Base-by-base conservation (phyloP, 176 grass and related monocot species). In the Dactylis glomerata region DNA sequence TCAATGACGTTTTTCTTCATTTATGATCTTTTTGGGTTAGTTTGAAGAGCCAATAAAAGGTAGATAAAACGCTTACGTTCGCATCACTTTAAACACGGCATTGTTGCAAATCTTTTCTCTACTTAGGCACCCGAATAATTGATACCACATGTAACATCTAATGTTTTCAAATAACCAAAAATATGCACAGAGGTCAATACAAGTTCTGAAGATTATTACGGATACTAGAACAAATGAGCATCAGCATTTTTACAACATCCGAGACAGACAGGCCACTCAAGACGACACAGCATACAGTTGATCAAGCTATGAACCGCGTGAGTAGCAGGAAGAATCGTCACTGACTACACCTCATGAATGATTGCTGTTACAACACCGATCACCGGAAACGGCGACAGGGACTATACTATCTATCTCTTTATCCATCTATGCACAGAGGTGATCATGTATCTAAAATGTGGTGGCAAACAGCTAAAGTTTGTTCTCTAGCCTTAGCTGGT, bases 301-400 rank as follows among this genome's bases (percentile, higher is more conserved):
- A 85, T 61, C 59, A 17, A 80, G 69, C 68, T 42, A 86, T 57
- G 76, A 77, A 74, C 51, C 55, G 20, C 52, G 59, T 33, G 56
- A 54, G 74, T 73, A 83, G 64, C 83, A 85, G 77, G 38, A 64
- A 56, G 20, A 45, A 62, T 2, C 19, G 28, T 63, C 54, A 28
- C 87, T 49, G 75, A 83, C 68, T 81, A 81, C 59, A 61, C 32
- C 75, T 89, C 82, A 86, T 79, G 66, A 82, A 89, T 89, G 49
- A 49, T 69, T 81, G 73, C 28, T 78, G 14, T 78, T 77, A 77
- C 37, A 81, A 85, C 28, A 74, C 80, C 40, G n/a, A 63, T 71
- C 61, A 80, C 73, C 73, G 36, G 65, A 67, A 40, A 61, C 41
- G 77, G 82, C 52, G 77, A 72, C 78, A 30, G 65, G 23, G 40